Base-by-base conservation (phyloP, 2,329 filamentous ascomycete species). In the Fusarium dlaminii region DNA sequence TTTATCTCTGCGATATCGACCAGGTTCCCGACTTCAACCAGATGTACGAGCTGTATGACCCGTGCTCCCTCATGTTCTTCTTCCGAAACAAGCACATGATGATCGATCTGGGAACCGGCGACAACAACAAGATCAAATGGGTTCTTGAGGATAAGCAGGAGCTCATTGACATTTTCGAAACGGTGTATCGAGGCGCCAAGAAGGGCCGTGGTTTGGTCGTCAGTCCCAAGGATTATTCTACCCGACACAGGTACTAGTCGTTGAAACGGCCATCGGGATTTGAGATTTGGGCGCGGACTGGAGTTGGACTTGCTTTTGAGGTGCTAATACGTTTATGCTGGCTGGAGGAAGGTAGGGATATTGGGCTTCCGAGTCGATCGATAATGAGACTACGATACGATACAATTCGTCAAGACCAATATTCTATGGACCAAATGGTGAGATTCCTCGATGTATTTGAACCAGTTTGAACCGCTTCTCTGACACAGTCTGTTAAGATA, bases 71-170 rank as follows among this genome's bases (percentile, higher is more conserved):
- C 83, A 98, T 98, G 93, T 97, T 87, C 87, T 98, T 98, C 88
- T 98, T 95, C 87, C 91, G 96, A 71, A 99, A 99, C 83, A 99
- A 99, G 83, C 95, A 98, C 84, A 98, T 98, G 91, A 97, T 97
- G 93, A 94, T 93, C 82, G 96, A 98, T 89, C 95, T 98, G 77
- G 96, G 96, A 52, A 99, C 96, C 4, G 96, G 96, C 75, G 98
- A 99, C 85, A 99, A 99, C 84, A 99, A 99, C 83, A 98, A 98
- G 83, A 87, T 98, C 77, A 98, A 98, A 82, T 98, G 94, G 92
- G 94, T 98, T 54, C 87, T 84, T 36, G 95, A 98, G 84, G 96
- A 99, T 81, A 98, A 99, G 85, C 96, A 98, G 83, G 96, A 99
- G 86, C 87, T 99, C 79, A 97, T 99, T 79, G 96, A 99, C 84